Conservation (phyloP, 148 eudicot species). For the Heliamphora exappendiculata region DNA sequence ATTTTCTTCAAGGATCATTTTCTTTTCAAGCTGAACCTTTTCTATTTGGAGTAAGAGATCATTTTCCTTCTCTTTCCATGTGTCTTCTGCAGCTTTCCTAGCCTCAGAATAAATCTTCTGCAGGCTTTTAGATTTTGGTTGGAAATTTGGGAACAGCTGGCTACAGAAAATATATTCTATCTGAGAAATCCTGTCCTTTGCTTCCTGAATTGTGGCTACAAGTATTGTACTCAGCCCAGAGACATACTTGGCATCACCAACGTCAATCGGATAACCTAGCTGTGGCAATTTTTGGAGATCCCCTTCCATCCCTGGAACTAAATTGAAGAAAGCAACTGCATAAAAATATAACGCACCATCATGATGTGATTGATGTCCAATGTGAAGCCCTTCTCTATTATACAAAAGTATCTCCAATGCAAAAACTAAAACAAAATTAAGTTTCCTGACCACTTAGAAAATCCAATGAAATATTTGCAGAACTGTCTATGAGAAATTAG, state of each 20-base stretch:
- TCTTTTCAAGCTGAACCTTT: slow-evolving; percentile 44
- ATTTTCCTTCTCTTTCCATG: slow-evolving; percentile 50
- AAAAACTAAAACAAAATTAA: neutral
- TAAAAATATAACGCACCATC: neutral
- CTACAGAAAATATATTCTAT: slow-evolving; percentile 79
- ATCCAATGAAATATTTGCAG: neutral
- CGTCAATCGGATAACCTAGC: slow-evolving; percentile 25
- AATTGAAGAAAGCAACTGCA: slow-evolving; percentile 11
- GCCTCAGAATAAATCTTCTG: slow-evolving; percentile 48
- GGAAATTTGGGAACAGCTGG: slow-evolving; percentile 69
- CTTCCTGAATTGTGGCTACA: slow-evolving; percentile 85
- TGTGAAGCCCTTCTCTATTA: neutral
- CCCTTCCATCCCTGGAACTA: slow-evolving; percentile 31
- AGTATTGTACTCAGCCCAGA: slow-evolving; percentile 68
- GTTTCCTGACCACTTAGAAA: neutral
- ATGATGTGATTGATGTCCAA: neutral
- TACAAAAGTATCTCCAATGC: neutral
- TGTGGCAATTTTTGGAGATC: slow-evolving; percentile 30
- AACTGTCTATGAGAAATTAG: neutral
- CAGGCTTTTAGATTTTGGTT: slow-evolving; percentile 35
- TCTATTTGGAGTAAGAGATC: slow-evolving; percentile 39
- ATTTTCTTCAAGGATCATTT: slow-evolving; percentile 36
- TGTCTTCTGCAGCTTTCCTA: slow-evolving; percentile 54
- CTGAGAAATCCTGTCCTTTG: slow-evolving; percentile 79
- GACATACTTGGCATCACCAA: slow-evolving; percentile 48